Evolutionary conservation across 257 asterid genomes (phyloP).

Genomic region (Nicotiana noctiflora): DNA sequence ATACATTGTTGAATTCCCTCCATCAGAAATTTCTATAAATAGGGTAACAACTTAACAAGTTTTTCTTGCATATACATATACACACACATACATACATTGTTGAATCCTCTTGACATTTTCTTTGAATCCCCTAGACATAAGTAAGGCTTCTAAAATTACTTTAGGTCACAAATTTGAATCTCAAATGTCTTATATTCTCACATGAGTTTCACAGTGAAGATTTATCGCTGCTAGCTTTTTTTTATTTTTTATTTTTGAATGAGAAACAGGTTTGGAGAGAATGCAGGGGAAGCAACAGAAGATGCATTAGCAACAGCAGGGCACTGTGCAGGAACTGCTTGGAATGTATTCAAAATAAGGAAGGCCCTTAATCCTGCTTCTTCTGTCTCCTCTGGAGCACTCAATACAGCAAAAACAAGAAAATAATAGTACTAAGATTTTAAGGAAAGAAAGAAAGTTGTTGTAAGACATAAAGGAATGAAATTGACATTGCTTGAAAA

Average conservation of each 20-base stretch:
- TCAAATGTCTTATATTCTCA: no score
- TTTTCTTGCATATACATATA: background rate
- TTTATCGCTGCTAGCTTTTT: no score
- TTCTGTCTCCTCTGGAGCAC: constrained; percentile 30
- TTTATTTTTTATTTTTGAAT: background rate
- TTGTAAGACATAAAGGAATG: background rate
- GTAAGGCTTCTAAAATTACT: background rate
- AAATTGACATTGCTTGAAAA: background rate
- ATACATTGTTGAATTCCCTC: no score
- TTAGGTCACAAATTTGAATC: background rate
- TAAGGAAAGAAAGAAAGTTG: background rate
- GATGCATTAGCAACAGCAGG: constrained; percentile 71
- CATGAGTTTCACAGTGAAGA: no score
- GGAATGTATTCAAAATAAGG: constrained; percentile 74
- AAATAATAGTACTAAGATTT: background rate
- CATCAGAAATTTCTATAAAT: background rate
- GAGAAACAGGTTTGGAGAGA: no score
- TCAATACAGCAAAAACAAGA: constrained; percentile 32
- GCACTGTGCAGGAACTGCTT: constrained; percentile 62
- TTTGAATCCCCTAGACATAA: background rate
- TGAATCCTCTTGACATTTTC: no score
- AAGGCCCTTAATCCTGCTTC: constrained; percentile 70
- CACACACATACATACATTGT: no score
- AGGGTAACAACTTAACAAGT: background rate
- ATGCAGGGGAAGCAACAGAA: constrained; percentile 23